Percentiles rank a stretch among this genome's conserved stretches.
Evolutionary conservation across 495 filamentous ascomycete species (phyloP).

Genomic region (Thozetella sp.): DNA sequence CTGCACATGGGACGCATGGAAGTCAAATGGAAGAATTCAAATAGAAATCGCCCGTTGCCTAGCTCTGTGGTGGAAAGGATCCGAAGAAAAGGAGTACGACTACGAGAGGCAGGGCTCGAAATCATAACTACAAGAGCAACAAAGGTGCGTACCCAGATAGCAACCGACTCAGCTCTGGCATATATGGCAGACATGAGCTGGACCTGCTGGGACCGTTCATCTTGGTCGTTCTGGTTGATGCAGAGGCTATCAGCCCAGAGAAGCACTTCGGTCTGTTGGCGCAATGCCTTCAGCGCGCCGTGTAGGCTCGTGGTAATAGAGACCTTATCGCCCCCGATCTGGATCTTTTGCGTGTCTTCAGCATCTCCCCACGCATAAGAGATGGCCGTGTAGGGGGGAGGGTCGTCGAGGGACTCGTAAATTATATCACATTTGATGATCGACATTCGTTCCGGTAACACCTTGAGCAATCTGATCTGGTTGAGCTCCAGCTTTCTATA

Average conservation of each 20-base stretch:
- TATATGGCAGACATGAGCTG: conserved; percentile 17
- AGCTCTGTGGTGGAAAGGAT: too few species aligned
- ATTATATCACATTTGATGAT: conserved; percentile 19
- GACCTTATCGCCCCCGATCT: conserved; percentile 16
- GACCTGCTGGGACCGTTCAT: conserved; percentile 14
- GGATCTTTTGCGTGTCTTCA: conserved; percentile 12
- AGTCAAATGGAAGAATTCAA: too few species aligned
- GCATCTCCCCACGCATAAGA: conserved; percentile 26
- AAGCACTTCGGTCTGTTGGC: conserved; percentile 10
- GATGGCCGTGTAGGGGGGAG: conserved; percentile 15
- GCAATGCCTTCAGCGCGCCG: conserved; percentile 14
- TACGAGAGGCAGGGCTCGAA: too few species aligned
- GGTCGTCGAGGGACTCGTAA: conserved; percentile 10
- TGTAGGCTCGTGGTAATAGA: conserved; percentile 14
- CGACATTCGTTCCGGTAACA: conserved; percentile 8
- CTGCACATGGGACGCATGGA: too few species aligned
- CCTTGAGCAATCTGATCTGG: conserved; percentile 12
- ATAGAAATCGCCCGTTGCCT: too few species aligned
- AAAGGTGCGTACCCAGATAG: too few species aligned
- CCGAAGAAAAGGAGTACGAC: too few species aligned
- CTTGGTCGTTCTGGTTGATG: conserved; percentile 16
- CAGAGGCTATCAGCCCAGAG: conserved; percentile 17
- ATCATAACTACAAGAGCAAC: too few species aligned
- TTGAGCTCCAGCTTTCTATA: too few species aligned
- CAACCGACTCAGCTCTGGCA: conserved; percentile 8